A percentile compares a stretch with the other conserved stretches of the same genome.
These are phyloP conservation scores for Cucurbita ficifolia DNA, from an alignment of 306 rosid genomes.

Conservation along the genomic window DNA sequence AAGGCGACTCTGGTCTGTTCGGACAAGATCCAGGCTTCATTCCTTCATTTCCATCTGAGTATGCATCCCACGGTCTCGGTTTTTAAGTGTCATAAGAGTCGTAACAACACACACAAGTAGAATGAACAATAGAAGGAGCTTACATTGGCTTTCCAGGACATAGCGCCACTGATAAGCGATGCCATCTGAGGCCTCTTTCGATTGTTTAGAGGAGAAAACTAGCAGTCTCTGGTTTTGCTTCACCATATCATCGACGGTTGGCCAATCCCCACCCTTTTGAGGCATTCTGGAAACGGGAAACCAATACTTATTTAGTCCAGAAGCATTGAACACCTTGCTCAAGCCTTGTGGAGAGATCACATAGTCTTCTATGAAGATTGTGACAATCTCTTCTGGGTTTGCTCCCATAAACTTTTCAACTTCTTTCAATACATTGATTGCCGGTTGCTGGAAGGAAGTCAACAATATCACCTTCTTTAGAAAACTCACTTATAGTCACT, in stretches of 20 bases:
- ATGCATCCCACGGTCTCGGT: slow-evolving; percentile 4
- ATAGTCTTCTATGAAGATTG: slow-evolving; percentile 85
- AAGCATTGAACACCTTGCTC: slow-evolving; percentile 48
- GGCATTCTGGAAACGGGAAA: slow-evolving; percentile 68
- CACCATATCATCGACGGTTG: slow-evolving; percentile 70
- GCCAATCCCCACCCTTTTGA: slow-evolving; percentile 65
- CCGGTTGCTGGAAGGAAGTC: slow-evolving; percentile 46
- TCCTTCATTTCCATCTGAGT: slow-evolving; percentile 74
- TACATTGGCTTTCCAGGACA: slow-evolving; percentile 81
- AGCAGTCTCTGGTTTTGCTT: slow-evolving; percentile 64
- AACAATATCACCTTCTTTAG: neutral
- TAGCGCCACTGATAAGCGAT: slow-evolving; percentile 74
- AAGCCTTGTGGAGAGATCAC: slow-evolving; percentile 54
- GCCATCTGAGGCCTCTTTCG: slow-evolving; percentile 74
- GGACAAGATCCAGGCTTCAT: slow-evolving; percentile 61
- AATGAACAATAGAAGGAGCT: slow-evolving; percentile 10
- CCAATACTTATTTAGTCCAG: slow-evolving; percentile 43
- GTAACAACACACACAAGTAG: neutral
- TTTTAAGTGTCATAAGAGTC: neutral
- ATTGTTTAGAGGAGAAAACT: slow-evolving; percentile 55
- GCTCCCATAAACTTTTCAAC: slow-evolving; percentile 42
- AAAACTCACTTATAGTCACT: too few relatives aligned
- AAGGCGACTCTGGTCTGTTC: slow-evolving; percentile 52
- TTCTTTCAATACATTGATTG: slow-evolving; percentile 46
- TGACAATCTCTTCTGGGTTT: slow-evolving; percentile 69